These are phyloP conservation scores for Petrea volubilis DNA, from an alignment of 257 asterid species.

Conservation along the genomic window DNA sequence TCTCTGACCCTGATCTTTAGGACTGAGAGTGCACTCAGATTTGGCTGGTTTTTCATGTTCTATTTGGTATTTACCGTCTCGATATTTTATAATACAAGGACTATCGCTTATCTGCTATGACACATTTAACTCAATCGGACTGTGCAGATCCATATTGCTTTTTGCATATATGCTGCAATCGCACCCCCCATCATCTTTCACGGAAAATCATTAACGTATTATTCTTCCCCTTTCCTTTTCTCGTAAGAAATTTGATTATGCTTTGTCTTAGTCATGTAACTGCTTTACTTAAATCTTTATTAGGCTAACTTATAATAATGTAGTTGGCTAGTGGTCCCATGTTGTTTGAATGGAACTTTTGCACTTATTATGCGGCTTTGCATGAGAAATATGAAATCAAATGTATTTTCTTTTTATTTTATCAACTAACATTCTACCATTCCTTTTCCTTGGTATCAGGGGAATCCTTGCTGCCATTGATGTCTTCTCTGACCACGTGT, in stretches of 20 bases:
- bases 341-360: not conserved
- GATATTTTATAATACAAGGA: not conserved
- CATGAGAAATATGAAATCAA: not conserved
- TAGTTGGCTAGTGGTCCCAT: not conserved
- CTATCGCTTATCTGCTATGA: not conserved
- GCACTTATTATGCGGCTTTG: not conserved
- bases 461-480: slow-evolving; percentile 76
- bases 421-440: not conserved
- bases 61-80: slow-evolving; percentile 43
- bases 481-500: slow-evolving; percentile 53
- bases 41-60: slow-evolving; percentile 62
- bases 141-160: slow-evolving; percentile 64
- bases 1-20: slow-evolving; percentile 33
- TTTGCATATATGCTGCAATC: slow-evolving; percentile 71
- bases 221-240: not conserved
- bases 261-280: not conserved
- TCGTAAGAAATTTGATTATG: not conserved
- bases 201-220: slow-evolving; percentile 70
- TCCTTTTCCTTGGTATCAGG: slow-evolving; percentile 37
- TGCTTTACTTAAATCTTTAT: not conserved
- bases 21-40: slow-evolving; percentile 65
- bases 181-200: slow-evolving; percentile 71
- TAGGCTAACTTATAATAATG: not conserved
- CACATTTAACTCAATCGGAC: slow-evolving; percentile 6
- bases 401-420: not conserved